Percentiles rank a stretch among this genome's conserved stretches.
Conservation (phyloP, 2,329 filamentous ascomycete genomes). For the Neofusicoccum ribis region DNA sequence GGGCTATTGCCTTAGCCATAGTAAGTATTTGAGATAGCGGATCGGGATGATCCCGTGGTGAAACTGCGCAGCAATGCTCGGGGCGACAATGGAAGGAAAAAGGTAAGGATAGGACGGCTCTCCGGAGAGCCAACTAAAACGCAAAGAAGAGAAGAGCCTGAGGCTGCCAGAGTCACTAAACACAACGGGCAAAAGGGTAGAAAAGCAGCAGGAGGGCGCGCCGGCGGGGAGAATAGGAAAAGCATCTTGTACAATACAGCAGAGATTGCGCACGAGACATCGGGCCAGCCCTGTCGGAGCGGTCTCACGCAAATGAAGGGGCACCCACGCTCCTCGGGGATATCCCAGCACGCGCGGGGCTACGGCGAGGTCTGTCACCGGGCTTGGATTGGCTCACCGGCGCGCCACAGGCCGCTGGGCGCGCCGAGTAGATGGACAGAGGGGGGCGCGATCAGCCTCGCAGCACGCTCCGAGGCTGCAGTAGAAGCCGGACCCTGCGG, state of each 20-base stretch:
- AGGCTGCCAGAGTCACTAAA: not conserved
- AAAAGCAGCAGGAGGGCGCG: slow-evolving; percentile 23
- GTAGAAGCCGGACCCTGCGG: slow-evolving; percentile 12
- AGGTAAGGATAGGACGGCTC: slow-evolving; percentile 43
- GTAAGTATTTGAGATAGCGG: slow-evolving; percentile 26
- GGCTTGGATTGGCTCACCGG: not conserved
- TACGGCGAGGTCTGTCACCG: not conserved
- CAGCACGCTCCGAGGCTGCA: slow-evolving; percentile 11
- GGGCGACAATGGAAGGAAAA: slow-evolving; percentile 28
- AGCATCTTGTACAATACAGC: slow-evolving; percentile 1
- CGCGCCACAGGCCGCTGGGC: not conserved
- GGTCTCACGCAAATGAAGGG: slow-evolving; percentile 21
- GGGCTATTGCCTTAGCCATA: slow-evolving; percentile 39
- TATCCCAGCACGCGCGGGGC: slow-evolving; percentile 10
- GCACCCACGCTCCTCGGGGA: slow-evolving; percentile 14
- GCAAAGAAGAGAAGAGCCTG: slow-evolving; percentile 25
- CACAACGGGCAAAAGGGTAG: slow-evolving; percentile 23
- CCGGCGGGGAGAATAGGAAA: not conserved
- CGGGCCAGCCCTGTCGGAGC: slow-evolving; percentile 13
- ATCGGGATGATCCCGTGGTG: slow-evolving; percentile 31
- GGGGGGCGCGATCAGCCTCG: slow-evolving; percentile 4
- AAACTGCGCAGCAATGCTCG: slow-evolving; percentile 23
- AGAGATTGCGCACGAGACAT: slow-evolving; percentile 12
- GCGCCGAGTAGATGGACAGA: not conserved
- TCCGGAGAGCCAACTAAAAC: slow-evolving; percentile 37